phyloP scores from a whole-genome alignment of 2,329 filamentous ascomycete genomes.

The Sphaceloma murrayae region DNA sequence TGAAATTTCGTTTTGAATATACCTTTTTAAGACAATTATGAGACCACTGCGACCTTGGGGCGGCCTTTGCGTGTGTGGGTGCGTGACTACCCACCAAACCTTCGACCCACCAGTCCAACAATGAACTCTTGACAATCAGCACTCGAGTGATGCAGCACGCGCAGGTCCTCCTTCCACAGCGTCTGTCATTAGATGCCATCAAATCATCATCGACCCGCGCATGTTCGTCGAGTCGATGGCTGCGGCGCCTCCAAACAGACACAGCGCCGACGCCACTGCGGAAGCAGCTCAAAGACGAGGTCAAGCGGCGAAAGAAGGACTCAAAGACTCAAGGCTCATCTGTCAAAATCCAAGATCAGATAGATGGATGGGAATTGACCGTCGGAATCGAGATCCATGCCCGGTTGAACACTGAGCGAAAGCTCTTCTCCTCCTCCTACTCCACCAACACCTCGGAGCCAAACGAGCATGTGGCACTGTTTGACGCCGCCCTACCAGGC shows the following conservation, averaged over 20 bases:
- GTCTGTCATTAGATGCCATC: too few relatives aligned
- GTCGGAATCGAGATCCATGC: constrained; percentile 97
- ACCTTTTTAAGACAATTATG: too few relatives aligned
- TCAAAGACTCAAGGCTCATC: constrained; percentile 21
- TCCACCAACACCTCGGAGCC: constrained; percentile 39
- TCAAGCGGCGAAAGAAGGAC: constrained; percentile 27
- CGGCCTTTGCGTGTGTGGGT: too few relatives aligned
- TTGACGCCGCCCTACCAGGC: constrained; percentile 83
- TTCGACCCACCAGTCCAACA: too few relatives aligned
- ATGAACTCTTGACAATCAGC: too few relatives aligned
- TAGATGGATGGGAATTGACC: constrained; percentile 72
- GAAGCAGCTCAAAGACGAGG: constrained; percentile 35
- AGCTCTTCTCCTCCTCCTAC: constrained; percentile 69
- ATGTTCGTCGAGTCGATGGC: background rate
- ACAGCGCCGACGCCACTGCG: constrained; percentile 27
- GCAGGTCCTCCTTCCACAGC: too few relatives aligned
- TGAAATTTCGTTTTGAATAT: too few relatives aligned
- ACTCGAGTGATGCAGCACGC: too few relatives aligned
- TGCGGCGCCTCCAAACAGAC: constrained; percentile 19
- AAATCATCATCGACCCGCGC: background rate
- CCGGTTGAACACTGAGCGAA: constrained; percentile 78
- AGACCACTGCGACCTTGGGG: too few relatives aligned
- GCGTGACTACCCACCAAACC: too few relatives aligned
- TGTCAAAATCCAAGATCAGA: constrained; percentile 11
- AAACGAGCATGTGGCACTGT: constrained; percentile 79